Evolutionary conservation across 2,329 filamentous ascomycete genomes (phyloP), one percentile per base, ranked within the genome.

Genomic region (Dryadomyces sulphureus): DNA sequence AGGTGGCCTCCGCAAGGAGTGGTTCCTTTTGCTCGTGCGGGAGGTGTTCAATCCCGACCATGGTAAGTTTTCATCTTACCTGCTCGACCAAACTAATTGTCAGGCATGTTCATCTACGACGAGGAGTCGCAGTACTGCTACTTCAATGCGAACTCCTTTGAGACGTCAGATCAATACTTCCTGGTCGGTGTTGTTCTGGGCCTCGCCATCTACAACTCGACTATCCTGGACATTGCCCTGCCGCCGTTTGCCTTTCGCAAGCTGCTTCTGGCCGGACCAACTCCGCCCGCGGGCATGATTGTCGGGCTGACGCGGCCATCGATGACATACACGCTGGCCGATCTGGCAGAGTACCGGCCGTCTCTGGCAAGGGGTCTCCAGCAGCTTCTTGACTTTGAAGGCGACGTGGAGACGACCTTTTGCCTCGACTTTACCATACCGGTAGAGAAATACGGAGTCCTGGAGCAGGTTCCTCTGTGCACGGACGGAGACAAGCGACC

Each of bases 151-250:
- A 77, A 81, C 58, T 86, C 84, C 16, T 88, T 94, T 54, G 89
- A 94, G 60, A 89, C 85, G 0, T 89, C 86, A 0, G 87, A 94
- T 57, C 87, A 94, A 53, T 95, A 85, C 62, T 94, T 92, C 58
- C 71, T 94, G 20, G 84, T 95, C 24, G 89, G 89, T 1, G 85
- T 92, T 12, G 72, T 94, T 7, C 72, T 95, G 46, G 89, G 89
- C 1, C 68, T 95, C 48, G 89, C 89, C 14, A 94, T 95, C 50
- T 94, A 94, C 65, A 94, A 95, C 61, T 93, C 86, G 2, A 94
- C 86, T 0, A 94, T 94, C 53, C 68, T 95, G 17, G 89, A 94
- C 57, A 75, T 94, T 42, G 84, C 86, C 2, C 72, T 95, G 19
- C 89, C 89, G 1, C 84, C 88, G 0, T 94, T 94, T 59, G 81